Percentiles rank a stretch among this genome's conserved stretches.
Evolutionary conservation across 2,329 filamentous ascomycete genomes (phyloP).

Genomic region (Verticillium zaregamsianum): DNA sequence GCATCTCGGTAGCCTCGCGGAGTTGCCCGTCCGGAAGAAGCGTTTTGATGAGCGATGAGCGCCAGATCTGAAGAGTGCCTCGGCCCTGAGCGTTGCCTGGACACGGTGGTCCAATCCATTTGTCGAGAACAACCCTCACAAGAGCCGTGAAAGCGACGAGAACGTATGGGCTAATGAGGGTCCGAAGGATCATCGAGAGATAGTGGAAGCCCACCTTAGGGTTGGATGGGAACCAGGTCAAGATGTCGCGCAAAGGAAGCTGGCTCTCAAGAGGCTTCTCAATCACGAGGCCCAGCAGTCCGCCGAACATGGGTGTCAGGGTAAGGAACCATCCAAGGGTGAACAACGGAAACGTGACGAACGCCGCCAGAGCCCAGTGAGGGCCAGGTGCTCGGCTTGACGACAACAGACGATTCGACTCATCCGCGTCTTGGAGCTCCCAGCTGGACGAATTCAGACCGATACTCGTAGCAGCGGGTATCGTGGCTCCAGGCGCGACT

Average conservation of each 20-base stretch:
- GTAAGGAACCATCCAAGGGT: conserved; percentile 35
- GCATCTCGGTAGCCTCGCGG: conserved; percentile 43
- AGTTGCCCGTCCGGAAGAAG: conserved; percentile 39
- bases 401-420: conserved; percentile 41
- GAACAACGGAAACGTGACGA: conserved; percentile 38
- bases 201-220: conserved; percentile 46
- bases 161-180: conserved; percentile 36
- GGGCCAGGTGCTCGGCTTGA: conserved; percentile 31
- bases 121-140: conserved; percentile 36
- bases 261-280: conserved; percentile 25
- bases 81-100: conserved; percentile 23
- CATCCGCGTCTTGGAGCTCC: conserved; percentile 43
- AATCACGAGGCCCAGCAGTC: conserved; percentile 61
- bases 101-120: conserved; percentile 31
- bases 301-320: conserved; percentile 39
- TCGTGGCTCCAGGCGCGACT: conserved; percentile 42
- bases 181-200: conserved; percentile 37
- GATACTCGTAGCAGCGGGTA: conserved; percentile 47
- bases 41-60: conserved; percentile 36
- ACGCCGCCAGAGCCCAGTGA: conserved; percentile 38
- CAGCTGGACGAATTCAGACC: conserved; percentile 55
- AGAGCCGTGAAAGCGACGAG: conserved; percentile 36
- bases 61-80: conserved; percentile 36
- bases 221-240: conserved; percentile 44
- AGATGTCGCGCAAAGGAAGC: conserved; percentile 34